phyloP scores from a whole-genome alignment of 768 basidiomycete species.

The Leccinum disarticulatum region DNA sequence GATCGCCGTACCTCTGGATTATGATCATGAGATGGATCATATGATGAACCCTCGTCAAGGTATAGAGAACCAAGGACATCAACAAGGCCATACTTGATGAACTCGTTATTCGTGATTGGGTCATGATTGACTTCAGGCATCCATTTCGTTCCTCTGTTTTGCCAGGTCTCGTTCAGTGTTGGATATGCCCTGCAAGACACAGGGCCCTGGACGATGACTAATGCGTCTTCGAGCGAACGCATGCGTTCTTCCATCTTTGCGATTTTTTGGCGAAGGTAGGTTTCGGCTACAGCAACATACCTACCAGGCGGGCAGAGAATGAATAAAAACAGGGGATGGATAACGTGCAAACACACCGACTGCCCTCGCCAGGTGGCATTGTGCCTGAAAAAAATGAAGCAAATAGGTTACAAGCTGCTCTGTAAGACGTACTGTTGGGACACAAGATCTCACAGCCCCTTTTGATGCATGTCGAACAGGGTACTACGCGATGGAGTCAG shows the following conservation, averaged over 20 bases:
- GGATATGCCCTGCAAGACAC: conserved; percentile 43
- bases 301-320: conserved; percentile 22
- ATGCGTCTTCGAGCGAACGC: conserved; percentile 53
- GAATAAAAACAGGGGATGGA: neutral
- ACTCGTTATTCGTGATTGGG: conserved; percentile 5
- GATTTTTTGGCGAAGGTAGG: conserved; percentile 50
- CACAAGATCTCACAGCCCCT: conserved; percentile 48
- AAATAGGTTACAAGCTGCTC: neutral
- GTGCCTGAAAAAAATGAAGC: conserved; percentile 35
- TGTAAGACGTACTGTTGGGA: conserved; percentile 45
- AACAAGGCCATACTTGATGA: conserved; percentile 23
- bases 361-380: conserved; percentile 56
- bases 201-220: conserved; percentile 46
- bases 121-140: conserved; percentile 20
- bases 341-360: conserved; percentile 38
- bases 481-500: conserved; percentile 18
- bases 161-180: conserved; percentile 29
- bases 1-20: conserved; percentile 45
- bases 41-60: conserved; percentile 35
- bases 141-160: conserved; percentile 30
- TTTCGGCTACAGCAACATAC: conserved; percentile 53
- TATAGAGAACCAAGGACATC: conserved; percentile 46
- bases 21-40: conserved; percentile 36
- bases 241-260: conserved; percentile 48
- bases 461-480: conserved; percentile 47